Evolutionary conservation across 371 early-diverging fungal genomes (phyloP), one percentile per base, ranked within the genome.

Genomic region (Nematocida ironsii): DNA sequence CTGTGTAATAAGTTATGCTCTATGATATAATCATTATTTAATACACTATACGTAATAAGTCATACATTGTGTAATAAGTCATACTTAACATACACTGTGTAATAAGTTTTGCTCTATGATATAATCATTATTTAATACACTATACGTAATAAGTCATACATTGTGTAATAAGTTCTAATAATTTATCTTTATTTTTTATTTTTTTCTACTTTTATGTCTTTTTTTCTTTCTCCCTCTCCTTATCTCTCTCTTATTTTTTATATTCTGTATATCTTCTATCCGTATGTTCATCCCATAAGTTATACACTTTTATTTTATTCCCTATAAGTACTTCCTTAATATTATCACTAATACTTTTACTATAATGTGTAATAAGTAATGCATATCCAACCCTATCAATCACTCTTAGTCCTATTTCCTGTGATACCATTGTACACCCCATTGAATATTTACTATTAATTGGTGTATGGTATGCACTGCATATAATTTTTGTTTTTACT

Each of bases 341-440:
- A 7, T 55, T 27, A 4, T 47, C 7, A 33, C 71, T 57, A 11
- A 70, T 40, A 6, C 58, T 62, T 40, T 16, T 16, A 54, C 40
- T 27, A 71, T 78, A 60, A 16, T 70, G 71, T 45, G 70, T 56
- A 23, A 40, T 44, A 5, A 67, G 80, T 18, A 78, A 55, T 9
- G 58, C 18, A 9, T 75, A 45, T 5, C 80, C 80, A 1, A 60
- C 5, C 44, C 61, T 57, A 4, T 44, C 20, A 5, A 4, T 23
- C 7, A 56, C 6, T 5, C 13, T 27, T 18, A 39, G 44, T 6
- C 23, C 50, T 5, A 23, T 33, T 7, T 78, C 80, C 23, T 58
- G 54, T 4, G 48, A n/a, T 23, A 78, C 60, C 80, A 78, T 78
- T 16, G 16, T 5, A 52, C 80, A 78, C 2, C 80, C 80, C 0